Base-by-base conservation (phyloP, 78 protist genomes). In the Dictyostelium intermedium region DNA sequence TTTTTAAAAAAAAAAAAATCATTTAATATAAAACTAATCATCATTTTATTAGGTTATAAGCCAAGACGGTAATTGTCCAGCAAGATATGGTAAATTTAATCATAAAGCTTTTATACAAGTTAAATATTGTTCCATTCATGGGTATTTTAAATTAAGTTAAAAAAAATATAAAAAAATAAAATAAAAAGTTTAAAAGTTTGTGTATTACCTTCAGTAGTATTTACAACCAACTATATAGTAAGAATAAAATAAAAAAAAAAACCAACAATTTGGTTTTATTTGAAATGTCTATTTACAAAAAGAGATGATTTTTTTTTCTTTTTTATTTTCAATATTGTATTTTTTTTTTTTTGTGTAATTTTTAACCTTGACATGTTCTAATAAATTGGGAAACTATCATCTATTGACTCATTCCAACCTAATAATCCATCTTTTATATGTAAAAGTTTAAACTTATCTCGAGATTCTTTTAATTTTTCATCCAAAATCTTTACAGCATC, bases 341-440 rank as follows among this genome's bases (percentile, higher is more conserved):
- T 60, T 14, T 14, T 4, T 13, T 70, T 27, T 70, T 25, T 25
- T 27, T 11, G 45, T 70, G 39, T 9, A 32, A 30, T 77, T 60
- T 61, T 43, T 50, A 16, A 16, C 13, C 13, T 50, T 23, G 1
- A 11, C 16, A 50, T 50, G 4, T 50, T 16, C 82, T 78, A 93
- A 78, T 93, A 93, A 20, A 79, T 41, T 69, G 96, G 96, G 23
- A 93, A 93, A 9, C 60, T 20, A 53, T 37, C 27, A 45, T 93
- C 96, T 13, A 93, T 66, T 8, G 69, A 39, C 20, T 85, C 83
- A 35, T 39, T 70, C 96, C 96, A 93, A 13, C 84, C 83, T 13
- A 83, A 60, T 32, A 93, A 76, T 2, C 96, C 96, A 78, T 87
- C 96, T 69, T 32, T 73, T 18, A 93, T 84, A 66, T 87, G 93